phyloP scores from a whole-genome alignment of 805 yeast species.

The Wickerhamiella azymoides region DNA sequence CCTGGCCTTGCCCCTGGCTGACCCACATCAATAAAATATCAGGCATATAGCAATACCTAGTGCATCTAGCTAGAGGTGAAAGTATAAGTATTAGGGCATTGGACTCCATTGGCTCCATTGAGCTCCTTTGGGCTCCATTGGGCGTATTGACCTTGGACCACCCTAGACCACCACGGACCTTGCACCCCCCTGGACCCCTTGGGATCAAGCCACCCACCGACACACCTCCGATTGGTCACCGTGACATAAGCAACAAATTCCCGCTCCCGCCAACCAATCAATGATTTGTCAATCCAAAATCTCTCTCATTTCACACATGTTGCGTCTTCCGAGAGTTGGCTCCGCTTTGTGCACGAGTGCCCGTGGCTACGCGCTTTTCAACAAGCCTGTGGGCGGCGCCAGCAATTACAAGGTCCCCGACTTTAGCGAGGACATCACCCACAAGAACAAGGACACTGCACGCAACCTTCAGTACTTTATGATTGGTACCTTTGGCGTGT shows the following conservation, averaged over 20 bases:
- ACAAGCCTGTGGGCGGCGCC: conserved; percentile 22
- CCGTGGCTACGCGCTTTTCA: conserved; percentile 10
- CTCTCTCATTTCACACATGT: conserved; percentile 7
- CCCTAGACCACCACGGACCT: too few species aligned
- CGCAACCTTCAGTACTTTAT: conserved; percentile 91
- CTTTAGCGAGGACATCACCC: conserved; percentile 64
- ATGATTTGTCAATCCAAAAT: conserved; percentile 7
- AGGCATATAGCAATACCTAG: too few species aligned
- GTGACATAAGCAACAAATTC: not conserved
- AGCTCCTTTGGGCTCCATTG: too few species aligned
- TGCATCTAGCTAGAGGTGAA: too few species aligned
- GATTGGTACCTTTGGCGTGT: conserved; percentile 89
- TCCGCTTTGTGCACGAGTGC: conserved; percentile 6
- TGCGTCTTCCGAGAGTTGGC: conserved; percentile 10
- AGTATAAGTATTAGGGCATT: too few species aligned
- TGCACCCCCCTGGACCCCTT: too few species aligned
- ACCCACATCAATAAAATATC: too few species aligned
- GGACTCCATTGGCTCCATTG: too few species aligned
- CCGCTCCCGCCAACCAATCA: conserved; percentile 3
- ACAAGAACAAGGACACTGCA: conserved; percentile 55
- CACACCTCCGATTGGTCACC: not conserved
- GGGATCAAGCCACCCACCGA: not conserved
- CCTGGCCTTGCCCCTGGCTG: not conserved
- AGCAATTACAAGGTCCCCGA: conserved; percentile 86
- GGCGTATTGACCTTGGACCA: too few species aligned